Percentiles rank a stretch among this genome's conserved stretches.
phyloP scores from a whole-genome alignment of 2,329 filamentous ascomycete species.

The Penicillium expansum region DNA sequence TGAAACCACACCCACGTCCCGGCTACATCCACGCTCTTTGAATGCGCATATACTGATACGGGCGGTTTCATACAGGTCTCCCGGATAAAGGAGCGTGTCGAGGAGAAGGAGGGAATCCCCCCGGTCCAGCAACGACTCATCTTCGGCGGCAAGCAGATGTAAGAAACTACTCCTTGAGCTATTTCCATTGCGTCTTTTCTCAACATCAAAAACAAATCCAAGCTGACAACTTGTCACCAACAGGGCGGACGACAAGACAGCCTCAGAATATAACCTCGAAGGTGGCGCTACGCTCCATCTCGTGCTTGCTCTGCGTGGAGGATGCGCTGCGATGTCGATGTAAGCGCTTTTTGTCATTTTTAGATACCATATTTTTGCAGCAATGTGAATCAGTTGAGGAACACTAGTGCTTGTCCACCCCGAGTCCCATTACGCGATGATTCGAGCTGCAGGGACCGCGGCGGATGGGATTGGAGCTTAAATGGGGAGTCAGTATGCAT shows the following conservation, averaged over 20 bases:
- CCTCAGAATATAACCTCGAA: conserved; percentile 83
- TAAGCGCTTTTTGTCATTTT: conserved; percentile 14
- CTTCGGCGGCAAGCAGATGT: conserved; percentile 98
- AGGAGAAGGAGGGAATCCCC: conserved; percentile 98
- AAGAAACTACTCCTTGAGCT: conserved; percentile 26
- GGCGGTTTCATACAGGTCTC: conserved; percentile 61
- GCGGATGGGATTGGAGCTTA: neutral
- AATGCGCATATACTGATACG: neutral
- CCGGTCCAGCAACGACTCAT: conserved; percentile 96
- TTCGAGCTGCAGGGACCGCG: neutral
- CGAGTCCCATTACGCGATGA: neutral
- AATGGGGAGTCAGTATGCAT: neutral
- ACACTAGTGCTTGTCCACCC: neutral
- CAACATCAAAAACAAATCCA: neutral
- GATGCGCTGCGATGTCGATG: conserved; percentile 36
- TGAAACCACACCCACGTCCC: neutral
- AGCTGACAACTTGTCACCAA: conserved; percentile 5
- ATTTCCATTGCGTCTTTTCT: neutral
- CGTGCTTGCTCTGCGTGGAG: conserved; percentile 89
- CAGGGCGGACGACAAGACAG: conserved; percentile 94
- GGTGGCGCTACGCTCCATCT: conserved; percentile 92
- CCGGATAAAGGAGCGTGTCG: conserved; percentile 97
- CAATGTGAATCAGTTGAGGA: conserved; percentile 9
- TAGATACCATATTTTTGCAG: conserved; percentile 18
- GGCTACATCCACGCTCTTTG: neutral